Evolutionary conservation across 805 yeast genomes (phyloP), one percentile per base, ranked within the genome.

Genomic region (Ogataea ganodermae): DNA sequence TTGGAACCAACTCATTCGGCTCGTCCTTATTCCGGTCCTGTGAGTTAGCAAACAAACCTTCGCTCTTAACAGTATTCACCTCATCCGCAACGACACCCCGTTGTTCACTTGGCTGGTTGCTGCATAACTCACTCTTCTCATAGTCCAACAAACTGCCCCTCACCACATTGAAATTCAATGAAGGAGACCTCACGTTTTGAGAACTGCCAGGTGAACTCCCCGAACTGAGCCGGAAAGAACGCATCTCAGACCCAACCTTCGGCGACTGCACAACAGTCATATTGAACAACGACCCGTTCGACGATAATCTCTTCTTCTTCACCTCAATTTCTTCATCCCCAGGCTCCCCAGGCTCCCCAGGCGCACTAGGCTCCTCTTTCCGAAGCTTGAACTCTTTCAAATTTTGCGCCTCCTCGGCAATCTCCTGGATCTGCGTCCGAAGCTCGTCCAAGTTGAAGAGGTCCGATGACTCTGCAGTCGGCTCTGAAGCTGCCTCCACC

Each of bases 371-470:
- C n/a, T n/a, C 24, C 33, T 30, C 14, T 12, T 30, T 30, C 14
- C 33, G 24, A 8, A 30, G 16, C 24, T 53, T 56, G 45, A 58
- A 58, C 38, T 54, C 51, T 38, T 58, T 57, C 35, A 57, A 23
- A 13, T 48, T 46, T 8, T 42, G 53, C 1, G 73, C 72, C 32
- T 70, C 60, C 23, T 60, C 54, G 46, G 75, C 79, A 16, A 78
- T 73, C 32, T 69, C 75, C 16, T 67, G 62, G 32, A 77, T 74
- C 55, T 78, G 80, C 27, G 67, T 54, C 44, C 60, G 56, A 39
- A 79, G 58, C 1, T 77, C 78, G 35, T 61, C 66, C 13, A 79
- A 68, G 53, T 79, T 78, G 56, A 79, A 79, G 1, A 74, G 68
- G 5, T n/a, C n/a, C 35, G 35, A 21, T 20, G 67, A 67, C 37